Evolutionary conservation across 169 alveolate genomes (phyloP).

Genomic region (Toxoplasma gondii): DNA sequence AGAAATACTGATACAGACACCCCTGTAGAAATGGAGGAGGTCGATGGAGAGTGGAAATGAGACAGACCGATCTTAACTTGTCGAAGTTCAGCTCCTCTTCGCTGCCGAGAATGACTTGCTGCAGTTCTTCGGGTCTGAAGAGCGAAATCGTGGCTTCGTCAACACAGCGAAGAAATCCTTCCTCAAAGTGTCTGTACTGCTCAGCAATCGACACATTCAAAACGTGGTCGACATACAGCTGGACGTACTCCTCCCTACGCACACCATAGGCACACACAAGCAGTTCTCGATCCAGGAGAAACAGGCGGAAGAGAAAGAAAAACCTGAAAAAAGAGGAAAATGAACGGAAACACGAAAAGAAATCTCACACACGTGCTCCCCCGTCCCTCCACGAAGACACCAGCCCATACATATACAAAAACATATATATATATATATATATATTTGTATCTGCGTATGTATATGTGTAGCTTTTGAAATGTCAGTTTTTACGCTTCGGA

Average conservation of each 20-base stretch:
- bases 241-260: conserved; percentile 79
- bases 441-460: no score
- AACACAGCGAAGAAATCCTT: conserved; percentile 85
- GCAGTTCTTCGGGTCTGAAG: conserved; percentile 87
- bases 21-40: no score
- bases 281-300: no score
- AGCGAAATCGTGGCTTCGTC: conserved; percentile 65
- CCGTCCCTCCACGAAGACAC: background rate
- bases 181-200: conserved; percentile 80
- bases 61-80: conserved; percentile 70
- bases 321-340: background rate
- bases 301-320: background rate
- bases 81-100: conserved; percentile 80
- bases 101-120: conserved; percentile 85
- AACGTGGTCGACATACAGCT: conserved; percentile 81
- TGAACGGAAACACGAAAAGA: background rate
- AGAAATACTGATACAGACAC: no score
- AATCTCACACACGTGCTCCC: background rate
- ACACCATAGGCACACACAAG: no score
- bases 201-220: conserved; percentile 78
- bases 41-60: background rate
- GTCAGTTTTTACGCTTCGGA: conserved; percentile 27
- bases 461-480: background rate
- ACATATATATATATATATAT: background rate
- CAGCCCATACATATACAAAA: background rate